Base-by-base conservation (phyloP, 1,139 yeast species). In the Lodderomyces oxycetoniae region DNA sequence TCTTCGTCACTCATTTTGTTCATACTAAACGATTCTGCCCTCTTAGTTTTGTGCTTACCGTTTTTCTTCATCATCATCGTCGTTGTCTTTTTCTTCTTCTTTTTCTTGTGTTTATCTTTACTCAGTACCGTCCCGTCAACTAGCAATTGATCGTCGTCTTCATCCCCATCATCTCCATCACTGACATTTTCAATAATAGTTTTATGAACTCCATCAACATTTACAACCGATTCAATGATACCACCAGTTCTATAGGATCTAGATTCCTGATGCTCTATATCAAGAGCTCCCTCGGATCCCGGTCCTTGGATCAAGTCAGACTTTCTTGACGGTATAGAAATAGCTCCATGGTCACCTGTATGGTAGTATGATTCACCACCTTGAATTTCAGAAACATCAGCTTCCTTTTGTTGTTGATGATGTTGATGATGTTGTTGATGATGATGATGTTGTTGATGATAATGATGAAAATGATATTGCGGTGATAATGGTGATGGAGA, bases 151-250 rank as follows among this genome's bases (percentile, higher is more conserved):
- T 26, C 15, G 3, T 27, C 31, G 26, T 32, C 17, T 13, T 28
- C 31, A 19, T 16, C 26, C 5, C 17, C 30, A 15, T 32, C 40
- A 26, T 67, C 72, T 17, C 55, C 61, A 35, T 67, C 74, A 42
- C 65, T 60, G 9, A 65, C 68, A 45, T 74, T 77, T 49, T 81
- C 89, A 52, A 88, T 87, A 43, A 88, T 84, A 5, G 94, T 86
- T 63, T 88, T 88, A 48, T 78, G 81, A 12, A 86, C 86, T 35
- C 96, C 96, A 48, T 81, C 79, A 16, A 84, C 85, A 37, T 82
- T 84, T 24, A 87, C 77, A n/a, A 87, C 81, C 28, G 85, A 78
- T 57, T 88, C 96, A 40, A 85, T 75, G 38, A 87, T 80, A 3
- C 94, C 91, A 28, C 87, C 84, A 4, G 83, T 71, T 31, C 73